Evolutionary conservation across 345 rosid genomes (phyloP).

Genomic region (Rubroshorea leprosula): DNA sequence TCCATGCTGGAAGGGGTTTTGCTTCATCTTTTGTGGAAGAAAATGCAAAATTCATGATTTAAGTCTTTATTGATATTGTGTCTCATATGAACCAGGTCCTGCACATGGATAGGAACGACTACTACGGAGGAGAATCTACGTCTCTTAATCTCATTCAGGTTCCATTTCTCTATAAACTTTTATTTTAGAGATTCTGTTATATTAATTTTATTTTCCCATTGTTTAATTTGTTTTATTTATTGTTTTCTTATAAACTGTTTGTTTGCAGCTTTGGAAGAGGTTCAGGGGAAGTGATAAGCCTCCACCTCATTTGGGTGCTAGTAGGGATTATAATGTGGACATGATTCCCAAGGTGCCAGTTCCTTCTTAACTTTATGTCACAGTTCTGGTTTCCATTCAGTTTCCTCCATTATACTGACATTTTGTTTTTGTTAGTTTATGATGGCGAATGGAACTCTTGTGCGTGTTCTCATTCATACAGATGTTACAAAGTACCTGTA

Average conservation of each 20-base stretch:
- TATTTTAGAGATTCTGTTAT: background rate
- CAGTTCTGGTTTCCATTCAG: background rate
- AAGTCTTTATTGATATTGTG: no score
- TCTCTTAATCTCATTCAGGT: conserved; percentile 97
- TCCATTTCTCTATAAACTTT: conserved; percentile 1
- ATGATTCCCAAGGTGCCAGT: conserved; percentile 94
- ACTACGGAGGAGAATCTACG: conserved; percentile 95
- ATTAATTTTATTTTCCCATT: background rate
- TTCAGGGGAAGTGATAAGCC: conserved; percentile 86
- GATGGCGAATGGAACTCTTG: conserved; percentile 98
- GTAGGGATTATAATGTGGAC: conserved; percentile 96
- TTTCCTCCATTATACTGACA: conserved; percentile 4
- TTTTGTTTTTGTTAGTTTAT: conserved; percentile 51
- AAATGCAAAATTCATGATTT: no score
- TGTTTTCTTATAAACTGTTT: conserved; percentile 8
- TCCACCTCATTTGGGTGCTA: conserved; percentile 85
- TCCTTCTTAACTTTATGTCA: background rate
- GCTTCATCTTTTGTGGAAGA: no score
- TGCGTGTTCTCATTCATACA: conserved; percentile 94
- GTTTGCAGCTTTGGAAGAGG: conserved; percentile 85
- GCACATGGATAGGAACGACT: conserved; percentile 98
- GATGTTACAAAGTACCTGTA: conserved; percentile 87
- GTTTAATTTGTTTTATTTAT: background rate
- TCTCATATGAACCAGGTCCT: conserved; percentile 47
- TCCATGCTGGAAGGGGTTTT: no score